These are phyloP conservation scores for Aspergillus brunneoviolaceus DNA, from an alignment of 2,329 filamentous ascomycete species.

Conservation along the genomic window DNA sequence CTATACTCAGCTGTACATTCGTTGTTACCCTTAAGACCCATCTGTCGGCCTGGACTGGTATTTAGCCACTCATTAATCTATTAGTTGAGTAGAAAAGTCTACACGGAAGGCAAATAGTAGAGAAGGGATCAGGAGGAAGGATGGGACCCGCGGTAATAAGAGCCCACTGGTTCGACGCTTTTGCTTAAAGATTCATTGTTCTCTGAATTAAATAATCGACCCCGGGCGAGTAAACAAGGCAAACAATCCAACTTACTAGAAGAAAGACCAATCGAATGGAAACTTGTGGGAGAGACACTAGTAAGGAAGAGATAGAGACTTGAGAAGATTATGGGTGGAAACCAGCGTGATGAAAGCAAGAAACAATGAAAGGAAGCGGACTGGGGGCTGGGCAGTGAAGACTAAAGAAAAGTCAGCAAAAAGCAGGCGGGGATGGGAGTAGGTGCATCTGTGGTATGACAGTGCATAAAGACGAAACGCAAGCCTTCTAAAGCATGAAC, in stretches of 20 bases:
- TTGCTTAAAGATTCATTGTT: conserved; percentile 26
- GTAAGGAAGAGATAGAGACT: conserved; percentile 15
- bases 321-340: conserved; percentile 6
- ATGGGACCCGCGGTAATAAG: neutral
- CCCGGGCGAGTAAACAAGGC: conserved; percentile 27
- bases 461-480: conserved; percentile 29
- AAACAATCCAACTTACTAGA: conserved; percentile 36
- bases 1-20: too few relatives aligned
- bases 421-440: conserved; percentile 5
- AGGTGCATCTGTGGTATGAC: conserved; percentile 26
- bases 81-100: too few relatives aligned
- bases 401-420: conserved; percentile 15
- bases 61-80: too few relatives aligned
- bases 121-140: too few relatives aligned
- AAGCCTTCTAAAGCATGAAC: conserved; percentile 36
- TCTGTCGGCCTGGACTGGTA: too few relatives aligned
- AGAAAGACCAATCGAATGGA: conserved; percentile 20
- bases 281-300: conserved; percentile 17
- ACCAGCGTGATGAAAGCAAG: conserved; percentile 14
- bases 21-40: too few relatives aligned
- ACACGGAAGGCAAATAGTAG: too few relatives aligned
- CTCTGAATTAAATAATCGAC: conserved; percentile 38
- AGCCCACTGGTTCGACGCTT: neutral
- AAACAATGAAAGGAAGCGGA: conserved; percentile 21
- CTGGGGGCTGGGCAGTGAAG: conserved; percentile 15